Evolutionary conservation across 2,329 filamentous ascomycete genomes (phyloP).

Genomic region (Fonsecaea multimorphosa): DNA sequence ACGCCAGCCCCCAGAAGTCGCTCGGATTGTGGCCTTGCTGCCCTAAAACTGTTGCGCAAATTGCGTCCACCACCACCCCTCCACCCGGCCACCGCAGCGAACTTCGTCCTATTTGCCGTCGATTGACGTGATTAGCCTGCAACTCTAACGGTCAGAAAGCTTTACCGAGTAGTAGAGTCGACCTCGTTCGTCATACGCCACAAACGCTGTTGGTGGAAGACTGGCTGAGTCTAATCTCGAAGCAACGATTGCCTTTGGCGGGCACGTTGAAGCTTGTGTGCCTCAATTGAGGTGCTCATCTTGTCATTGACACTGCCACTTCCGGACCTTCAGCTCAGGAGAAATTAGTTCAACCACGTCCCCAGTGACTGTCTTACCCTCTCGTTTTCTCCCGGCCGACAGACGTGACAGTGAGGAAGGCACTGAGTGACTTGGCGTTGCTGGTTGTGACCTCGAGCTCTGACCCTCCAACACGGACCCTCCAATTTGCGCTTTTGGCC

Average conservation of each 20-base stretch:
- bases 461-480: background rate
- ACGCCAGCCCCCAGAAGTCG: no score
- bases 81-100: background rate
- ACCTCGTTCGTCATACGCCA: constrained; percentile 5
- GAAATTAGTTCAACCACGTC: background rate
- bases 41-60: background rate
- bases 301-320: background rate
- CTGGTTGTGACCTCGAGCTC: background rate
- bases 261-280: background rate
- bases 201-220: background rate
- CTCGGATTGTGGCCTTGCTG: background rate
- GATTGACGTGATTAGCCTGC: constrained; percentile 7
- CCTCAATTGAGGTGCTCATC: background rate
- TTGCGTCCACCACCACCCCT: background rate
- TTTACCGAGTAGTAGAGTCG: background rate
- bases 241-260: background rate
- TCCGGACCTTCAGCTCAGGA: background rate
- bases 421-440: background rate
- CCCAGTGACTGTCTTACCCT: constrained; percentile 1
- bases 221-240: background rate
- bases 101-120: background rate
- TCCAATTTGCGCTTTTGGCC: background rate
- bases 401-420: background rate
- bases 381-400: background rate
- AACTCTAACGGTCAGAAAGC: background rate